These are phyloP conservation scores for Ambrosia trifida DNA, from an alignment of 129 eudicot species.

Conservation along the genomic window DNA sequence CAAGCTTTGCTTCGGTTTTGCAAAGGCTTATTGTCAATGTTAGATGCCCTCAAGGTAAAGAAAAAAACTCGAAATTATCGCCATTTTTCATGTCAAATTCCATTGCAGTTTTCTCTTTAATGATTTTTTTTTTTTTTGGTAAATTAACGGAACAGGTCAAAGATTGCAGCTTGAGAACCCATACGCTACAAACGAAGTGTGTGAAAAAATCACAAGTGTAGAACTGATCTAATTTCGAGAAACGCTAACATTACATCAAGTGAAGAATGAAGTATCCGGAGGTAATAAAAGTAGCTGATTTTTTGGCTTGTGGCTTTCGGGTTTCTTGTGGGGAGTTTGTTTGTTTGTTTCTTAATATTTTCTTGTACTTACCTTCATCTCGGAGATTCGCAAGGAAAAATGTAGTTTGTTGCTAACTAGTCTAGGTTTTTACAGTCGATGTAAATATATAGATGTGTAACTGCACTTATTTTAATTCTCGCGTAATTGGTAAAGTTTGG, in stretches of 20 bases:
- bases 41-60: conserved; percentile 77
- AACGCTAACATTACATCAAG: conserved; percentile 57
- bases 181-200: conserved; percentile 66
- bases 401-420: conserved; percentile 44
- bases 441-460: conserved; percentile 47
- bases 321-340: conserved; percentile 22
- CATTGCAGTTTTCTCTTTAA: background rate
- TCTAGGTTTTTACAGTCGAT: conserved; percentile 29
- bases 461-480: conserved; percentile 29
- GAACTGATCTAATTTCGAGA: conserved; percentile 54
- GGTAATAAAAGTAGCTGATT: conserved; percentile 40
- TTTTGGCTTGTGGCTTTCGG: conserved; percentile 42
- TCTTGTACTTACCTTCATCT: conserved; percentile 10
- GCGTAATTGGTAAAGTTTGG: conserved; percentile 40
- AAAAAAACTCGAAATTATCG: background rate
- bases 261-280: conserved; percentile 38
- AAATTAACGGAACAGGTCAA: conserved; percentile 55
- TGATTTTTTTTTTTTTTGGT: background rate
- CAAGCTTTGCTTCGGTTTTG: conserved; percentile 69
- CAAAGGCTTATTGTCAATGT: conserved; percentile 64
- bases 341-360: conserved; percentile 9
- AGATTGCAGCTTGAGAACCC: conserved; percentile 90
- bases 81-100: background rate
- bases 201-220: conserved; percentile 51
- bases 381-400: conserved; percentile 30